These are phyloP conservation scores for Chalciporus sphaerocephalus DNA, from an alignment of 768 basidiomycete species.

Conservation along the genomic window DNA sequence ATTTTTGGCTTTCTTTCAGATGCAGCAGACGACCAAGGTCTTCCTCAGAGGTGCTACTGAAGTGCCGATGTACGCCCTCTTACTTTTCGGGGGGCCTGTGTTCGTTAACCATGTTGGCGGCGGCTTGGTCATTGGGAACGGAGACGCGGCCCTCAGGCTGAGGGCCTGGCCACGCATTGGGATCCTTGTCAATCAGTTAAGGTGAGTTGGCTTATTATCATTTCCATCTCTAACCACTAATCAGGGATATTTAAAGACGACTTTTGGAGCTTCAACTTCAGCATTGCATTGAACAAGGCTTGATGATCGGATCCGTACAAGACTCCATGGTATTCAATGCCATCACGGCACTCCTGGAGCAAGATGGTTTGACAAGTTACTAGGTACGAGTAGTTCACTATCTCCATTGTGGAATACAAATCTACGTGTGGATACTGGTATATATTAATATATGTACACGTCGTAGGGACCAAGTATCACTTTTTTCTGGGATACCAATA, in stretches of 20 bases:
- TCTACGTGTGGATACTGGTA: constrained; percentile 8
- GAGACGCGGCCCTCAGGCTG: constrained; percentile 54
- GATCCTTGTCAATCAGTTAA: constrained; percentile 79
- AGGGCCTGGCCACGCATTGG: constrained; percentile 89
- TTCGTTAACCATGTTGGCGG: constrained; percentile 75
- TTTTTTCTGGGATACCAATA: background rate
- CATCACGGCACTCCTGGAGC: constrained; percentile 37
- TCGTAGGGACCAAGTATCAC: too few relatives aligned
- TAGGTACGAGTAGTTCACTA: background rate
- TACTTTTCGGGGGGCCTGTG: constrained; percentile 81
- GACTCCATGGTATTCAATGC: constrained; percentile 52
- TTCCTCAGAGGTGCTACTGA: constrained; percentile 87
- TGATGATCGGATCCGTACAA: constrained; percentile 40
- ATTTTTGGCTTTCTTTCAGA: constrained; percentile 81
- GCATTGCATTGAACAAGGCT: constrained; percentile 61
- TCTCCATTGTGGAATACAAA: constrained; percentile 8
- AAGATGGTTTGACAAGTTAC: constrained; percentile 31
- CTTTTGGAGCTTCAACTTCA: constrained; percentile 67
- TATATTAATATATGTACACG: too few relatives aligned
- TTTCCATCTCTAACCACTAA: background rate
- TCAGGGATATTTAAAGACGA: constrained; percentile 39
- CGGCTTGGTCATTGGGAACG: constrained; percentile 61
- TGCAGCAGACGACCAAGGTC: constrained; percentile 76
- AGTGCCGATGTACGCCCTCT: constrained; percentile 81
- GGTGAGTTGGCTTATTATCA: constrained; percentile 41